phyloP scores from a whole-genome alignment of 2,329 filamentous ascomycete species.

The Biscogniauxia sp. region DNA sequence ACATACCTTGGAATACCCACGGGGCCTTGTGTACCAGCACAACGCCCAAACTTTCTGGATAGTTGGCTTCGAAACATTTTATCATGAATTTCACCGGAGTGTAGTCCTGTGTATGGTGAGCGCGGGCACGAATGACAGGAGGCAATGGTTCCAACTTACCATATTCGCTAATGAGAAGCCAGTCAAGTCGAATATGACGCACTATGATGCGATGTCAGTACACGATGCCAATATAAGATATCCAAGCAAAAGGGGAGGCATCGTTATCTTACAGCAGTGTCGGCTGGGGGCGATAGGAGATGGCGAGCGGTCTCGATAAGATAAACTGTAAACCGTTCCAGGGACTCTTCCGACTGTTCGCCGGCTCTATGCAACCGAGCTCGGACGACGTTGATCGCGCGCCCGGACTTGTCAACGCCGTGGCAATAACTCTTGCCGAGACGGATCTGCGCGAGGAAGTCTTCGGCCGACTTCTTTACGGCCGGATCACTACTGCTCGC shows the following conservation, averaged over 20 bases:
- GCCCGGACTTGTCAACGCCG: conserved; percentile 76
- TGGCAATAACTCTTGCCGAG: conserved; percentile 94
- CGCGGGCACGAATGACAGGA: conserved; percentile 17
- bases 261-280: conserved; percentile 75
- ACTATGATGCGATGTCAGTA: conserved; percentile 49
- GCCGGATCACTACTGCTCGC: conserved; percentile 55
- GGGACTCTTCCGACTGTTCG: conserved; percentile 75
- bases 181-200: conserved; percentile 94
- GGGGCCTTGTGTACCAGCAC: conserved; percentile 95
- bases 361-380: conserved; percentile 78
- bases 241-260: conserved; percentile 24
- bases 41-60: conserved; percentile 85
- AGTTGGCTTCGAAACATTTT: conserved; percentile 98
- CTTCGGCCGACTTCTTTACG: conserved; percentile 65
- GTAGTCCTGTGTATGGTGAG: conserved; percentile 63
- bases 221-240: neutral
- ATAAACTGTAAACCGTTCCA: conserved; percentile 91
- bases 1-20: conserved; percentile 88
- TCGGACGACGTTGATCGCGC: conserved; percentile 83
- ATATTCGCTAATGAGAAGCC: conserved; percentile 93
- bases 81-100: conserved; percentile 98
- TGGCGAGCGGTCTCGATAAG: conserved; percentile 92
- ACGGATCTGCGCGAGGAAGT: conserved; percentile 79
- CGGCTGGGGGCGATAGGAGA: conserved; percentile 73
- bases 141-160: conserved; percentile 45